Evolutionary conservation across 306 rosid genomes (phyloP).

Genomic region (Oemleria cerasiformis): DNA sequence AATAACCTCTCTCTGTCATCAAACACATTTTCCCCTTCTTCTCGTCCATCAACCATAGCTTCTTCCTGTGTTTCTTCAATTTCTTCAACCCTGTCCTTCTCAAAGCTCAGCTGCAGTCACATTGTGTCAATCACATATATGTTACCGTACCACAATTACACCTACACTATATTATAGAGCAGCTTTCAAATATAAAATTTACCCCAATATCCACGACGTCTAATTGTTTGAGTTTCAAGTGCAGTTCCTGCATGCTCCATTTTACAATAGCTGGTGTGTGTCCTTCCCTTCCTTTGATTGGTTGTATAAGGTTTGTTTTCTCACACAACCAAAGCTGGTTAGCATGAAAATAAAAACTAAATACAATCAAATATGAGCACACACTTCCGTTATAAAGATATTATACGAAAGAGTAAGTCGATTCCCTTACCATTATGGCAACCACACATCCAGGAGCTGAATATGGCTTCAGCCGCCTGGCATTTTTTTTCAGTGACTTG

Average conservation of each 20-base stretch:
- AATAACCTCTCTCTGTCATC: background rate
- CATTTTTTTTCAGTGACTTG: background rate
- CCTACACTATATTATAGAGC: background rate
- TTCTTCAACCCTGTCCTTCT: background rate
- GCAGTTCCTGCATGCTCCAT: slow-evolving; percentile 8
- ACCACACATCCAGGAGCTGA: slow-evolving; percentile 13
- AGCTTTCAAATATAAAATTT: background rate
- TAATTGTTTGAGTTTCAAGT: background rate
- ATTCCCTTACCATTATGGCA: background rate
- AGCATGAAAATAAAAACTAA: background rate
- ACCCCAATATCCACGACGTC: background rate
- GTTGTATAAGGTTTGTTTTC: slow-evolving; percentile 6
- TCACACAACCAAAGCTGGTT: slow-evolving; percentile 11
- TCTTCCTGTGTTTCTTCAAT: background rate
- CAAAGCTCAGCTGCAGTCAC: background rate
- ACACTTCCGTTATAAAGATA: background rate
- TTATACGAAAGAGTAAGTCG: too few relatives aligned
- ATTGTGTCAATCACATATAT: background rate
- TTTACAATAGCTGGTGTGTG: background rate
- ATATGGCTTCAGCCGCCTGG: background rate
- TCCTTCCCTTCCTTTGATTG: slow-evolving; percentile 12
- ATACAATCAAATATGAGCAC: too few relatives aligned
- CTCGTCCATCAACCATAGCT: background rate
- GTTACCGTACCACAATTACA: background rate
- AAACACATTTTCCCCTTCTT: background rate